Evolutionary conservation across 495 filamentous ascomycete species (phyloP), one percentile per base, ranked within the genome.

Genomic region (Hypoxylon cercidicola): DNA sequence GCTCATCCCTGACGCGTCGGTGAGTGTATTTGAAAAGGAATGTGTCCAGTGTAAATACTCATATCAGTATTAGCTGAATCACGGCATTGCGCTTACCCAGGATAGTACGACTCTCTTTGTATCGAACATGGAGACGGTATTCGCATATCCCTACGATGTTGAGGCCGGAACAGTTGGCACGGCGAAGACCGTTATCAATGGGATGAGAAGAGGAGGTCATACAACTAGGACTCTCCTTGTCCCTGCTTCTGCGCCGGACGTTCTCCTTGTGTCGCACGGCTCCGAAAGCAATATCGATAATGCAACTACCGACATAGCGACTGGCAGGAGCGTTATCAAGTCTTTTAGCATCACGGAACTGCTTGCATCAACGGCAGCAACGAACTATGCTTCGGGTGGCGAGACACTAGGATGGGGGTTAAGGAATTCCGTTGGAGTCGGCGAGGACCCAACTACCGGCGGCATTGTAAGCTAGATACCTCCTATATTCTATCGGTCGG

Each of bases 21-120:
- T 83, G 70, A 80, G 78, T 72, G 3, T 6, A 3, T 39, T 43
- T 18, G 55, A 47, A 60, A 47, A 12, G 3, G 9, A 39, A 15
- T 10, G 25, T 28, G 28, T 15, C 18, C 13, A 30, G 48, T 32
- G 1, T 16, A 32, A 32, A 20, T 37, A 18, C 40, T 56, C 1
- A 53, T 10, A 43, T 40, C 12, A 9, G 12, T 18, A 21, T 30
- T 15, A 87, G 79, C 73, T 89, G 2, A 88, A 88, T 69, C 88
- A 90, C 69, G 88, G 88, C 9, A 77, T 90, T 25, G 81, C 82
- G 12, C 61, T 90, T 15, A 87, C 82, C 18, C 64, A 66, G 10
- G 86, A 89, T 72, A 86, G 88, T 45, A 81, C 74, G 46, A 89
- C 85, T 0, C 74, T 90, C 35, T 89, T 87, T 66, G 86, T 85